Evolutionary conservation across 2,329 filamentous ascomycete genomes (phyloP), one percentile per base, ranked within the genome.

Genomic region (Xylariales sp.): DNA sequence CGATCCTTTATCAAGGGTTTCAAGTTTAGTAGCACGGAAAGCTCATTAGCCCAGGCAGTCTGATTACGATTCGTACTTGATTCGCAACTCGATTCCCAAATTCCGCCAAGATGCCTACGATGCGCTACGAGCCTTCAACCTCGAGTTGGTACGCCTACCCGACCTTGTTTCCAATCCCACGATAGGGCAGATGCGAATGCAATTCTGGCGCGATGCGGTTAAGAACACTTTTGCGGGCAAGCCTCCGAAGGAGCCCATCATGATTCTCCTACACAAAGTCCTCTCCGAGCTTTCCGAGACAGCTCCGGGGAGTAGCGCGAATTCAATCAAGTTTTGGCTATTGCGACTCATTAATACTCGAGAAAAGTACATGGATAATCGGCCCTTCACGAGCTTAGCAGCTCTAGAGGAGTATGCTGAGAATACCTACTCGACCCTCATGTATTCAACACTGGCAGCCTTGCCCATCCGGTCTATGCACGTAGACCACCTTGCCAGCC

Each of bases 181-280:
- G 4, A 86, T 97, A 43, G 91, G 88, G 34, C 74, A 83, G 37
- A 81, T 97, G 73, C 88, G 93, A 47, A 83, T 95, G 63, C 88
- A 95, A 60, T 97, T 97, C 69, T 97, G 93, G 87, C 80, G 87
- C 34, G 90, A 97, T 51, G 81, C 87, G 5, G 69, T 98, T 36
- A 76, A 83, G 38, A 82, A 83, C 44, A 85, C 87, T 2, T 84
- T 96, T 43, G 74, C 83, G 2, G 85, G 85, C 21, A 69, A 72
- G 1, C 90, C 93, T 2, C 89, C 90, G 2, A 88, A 89, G 54
- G 90, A 98, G 59, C 93, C 93, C 16, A 87, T 96, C 29, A 91
- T 90, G 41, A 77, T 95, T 20, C 71, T 97, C 5, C 73, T 98
- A 2, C 76, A 88, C 44, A 77, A 82, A 40, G 85, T 85, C 16